Conservation (phyloP, 2,329 filamentous ascomycete genomes). For the Diaporthe eres region DNA sequence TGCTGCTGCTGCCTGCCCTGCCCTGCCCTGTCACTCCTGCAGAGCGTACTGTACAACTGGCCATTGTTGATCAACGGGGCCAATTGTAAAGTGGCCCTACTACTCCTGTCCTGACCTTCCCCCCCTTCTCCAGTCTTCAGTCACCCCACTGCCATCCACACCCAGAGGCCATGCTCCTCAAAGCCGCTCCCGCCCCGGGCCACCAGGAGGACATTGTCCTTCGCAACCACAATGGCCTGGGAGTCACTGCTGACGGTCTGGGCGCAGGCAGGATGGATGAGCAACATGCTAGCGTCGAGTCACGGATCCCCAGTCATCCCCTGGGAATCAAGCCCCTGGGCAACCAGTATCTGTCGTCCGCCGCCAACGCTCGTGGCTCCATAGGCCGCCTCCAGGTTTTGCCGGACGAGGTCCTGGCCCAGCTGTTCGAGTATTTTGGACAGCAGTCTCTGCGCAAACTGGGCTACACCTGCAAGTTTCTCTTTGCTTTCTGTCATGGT, state of each 20-base stretch:
- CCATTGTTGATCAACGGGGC: slow-evolving; percentile 11
- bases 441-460: slow-evolving; percentile 72
- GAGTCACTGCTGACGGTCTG: slow-evolving; percentile 3
- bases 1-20: not conserved
- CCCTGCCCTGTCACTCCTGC: slow-evolving; percentile 1
- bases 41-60: slow-evolving; percentile 11
- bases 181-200: slow-evolving; percentile 31
- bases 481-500: slow-evolving; percentile 86
- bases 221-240: slow-evolving; percentile 33
- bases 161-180: slow-evolving; percentile 38
- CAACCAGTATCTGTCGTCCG: slow-evolving; percentile 80
- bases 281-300: slow-evolving; percentile 51
- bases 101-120: not conserved
- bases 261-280: slow-evolving; percentile 35
- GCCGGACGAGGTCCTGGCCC: slow-evolving; percentile 85
- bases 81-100: slow-evolving; percentile 7
- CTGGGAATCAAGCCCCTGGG: slow-evolving; percentile 88
- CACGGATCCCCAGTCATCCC: slow-evolving; percentile 81
- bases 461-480: slow-evolving; percentile 84
- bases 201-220: slow-evolving; percentile 38
- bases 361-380: slow-evolving; percentile 74
- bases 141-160: slow-evolving; percentile 23
- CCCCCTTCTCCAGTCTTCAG: slow-evolving; percentile 11
- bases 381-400: slow-evolving; percentile 77
- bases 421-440: slow-evolving; percentile 83